These are phyloP conservation scores for Podospora australis DNA, from an alignment of 495 filamentous ascomycete species.

Conservation along the genomic window DNA sequence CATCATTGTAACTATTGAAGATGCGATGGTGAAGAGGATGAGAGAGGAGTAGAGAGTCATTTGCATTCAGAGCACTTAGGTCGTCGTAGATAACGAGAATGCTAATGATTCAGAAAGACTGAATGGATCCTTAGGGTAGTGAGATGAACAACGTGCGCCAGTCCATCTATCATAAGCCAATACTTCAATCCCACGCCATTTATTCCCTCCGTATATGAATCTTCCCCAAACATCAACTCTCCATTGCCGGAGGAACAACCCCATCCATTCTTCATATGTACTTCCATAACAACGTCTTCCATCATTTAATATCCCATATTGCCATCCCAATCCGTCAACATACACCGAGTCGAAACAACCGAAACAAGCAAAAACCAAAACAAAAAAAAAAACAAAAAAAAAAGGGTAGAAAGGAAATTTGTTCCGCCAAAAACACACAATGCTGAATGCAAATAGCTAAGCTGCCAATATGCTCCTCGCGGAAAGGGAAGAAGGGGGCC, in stretches of 20 bases:
- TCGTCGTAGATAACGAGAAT: too few species aligned
- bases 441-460: neutral
- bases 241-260: neutral
- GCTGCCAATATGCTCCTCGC: neutral
- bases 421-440: neutral
- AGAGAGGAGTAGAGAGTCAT: too few species aligned
- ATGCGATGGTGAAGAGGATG: too few species aligned
- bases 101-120: too few species aligned
- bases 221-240: neutral
- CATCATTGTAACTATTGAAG: too few species aligned
- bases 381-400: neutral
- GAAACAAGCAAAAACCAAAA: neutral
- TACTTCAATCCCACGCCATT: neutral
- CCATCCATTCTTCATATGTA: neutral
- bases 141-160: too few species aligned
- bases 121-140: too few species aligned
- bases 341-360: neutral
- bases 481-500: neutral
- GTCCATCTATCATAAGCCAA: too few species aligned
- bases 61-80: too few species aligned
- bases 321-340: neutral
- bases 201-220: neutral
- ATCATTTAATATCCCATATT: slow-evolving; percentile 1
- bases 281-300: neutral
- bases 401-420: neutral